Conservation (phyloP, 768 basidiomycete species). For the Tricholoma matsutake region DNA sequence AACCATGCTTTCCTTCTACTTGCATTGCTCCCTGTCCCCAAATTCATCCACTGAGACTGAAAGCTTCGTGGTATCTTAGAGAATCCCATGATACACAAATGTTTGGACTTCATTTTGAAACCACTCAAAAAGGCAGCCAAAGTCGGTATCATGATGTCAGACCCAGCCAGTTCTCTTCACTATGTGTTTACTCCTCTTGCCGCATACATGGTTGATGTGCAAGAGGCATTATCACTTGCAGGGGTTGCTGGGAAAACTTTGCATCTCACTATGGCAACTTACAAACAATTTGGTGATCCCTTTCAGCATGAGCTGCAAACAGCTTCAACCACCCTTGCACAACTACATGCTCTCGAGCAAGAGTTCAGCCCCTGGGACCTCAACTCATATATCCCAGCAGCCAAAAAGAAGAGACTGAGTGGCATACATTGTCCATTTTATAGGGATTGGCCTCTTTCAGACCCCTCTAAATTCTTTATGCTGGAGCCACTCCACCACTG, state of each 20-base stretch:
- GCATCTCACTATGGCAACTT: slow-evolving; percentile 26
- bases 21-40: slow-evolving; percentile 17
- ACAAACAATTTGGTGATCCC: slow-evolving; percentile 28
- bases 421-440: slow-evolving; percentile 37
- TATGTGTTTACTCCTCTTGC: slow-evolving; percentile 27
- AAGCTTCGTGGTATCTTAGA: slow-evolving; percentile 22
- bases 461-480: slow-evolving; percentile 33
- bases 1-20: slow-evolving; percentile 17
- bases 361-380: slow-evolving; percentile 22
- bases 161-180: slow-evolving; percentile 20
- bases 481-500: slow-evolving; percentile 37
- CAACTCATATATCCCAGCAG: slow-evolving; percentile 18
- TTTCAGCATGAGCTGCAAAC: slow-evolving; percentile 24
- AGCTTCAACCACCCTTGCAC: slow-evolving; percentile 16
- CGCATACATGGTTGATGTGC: slow-evolving; percentile 31
- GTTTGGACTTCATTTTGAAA: slow-evolving; percentile 26
- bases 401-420: slow-evolving; percentile 23
- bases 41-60: slow-evolving; percentile 5
- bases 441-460: slow-evolving; percentile 31
- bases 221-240: slow-evolving; percentile 27
- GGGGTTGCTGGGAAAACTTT: slow-evolving; percentile 29
- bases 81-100: slow-evolving; percentile 24
- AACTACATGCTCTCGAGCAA: slow-evolving; percentile 11
- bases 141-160: slow-evolving; percentile 25
- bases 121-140: slow-evolving; percentile 28